Evolutionary conservation across 495 filamentous ascomycete genomes (phyloP).

Genomic region (Hypoxylon fragiforme): DNA sequence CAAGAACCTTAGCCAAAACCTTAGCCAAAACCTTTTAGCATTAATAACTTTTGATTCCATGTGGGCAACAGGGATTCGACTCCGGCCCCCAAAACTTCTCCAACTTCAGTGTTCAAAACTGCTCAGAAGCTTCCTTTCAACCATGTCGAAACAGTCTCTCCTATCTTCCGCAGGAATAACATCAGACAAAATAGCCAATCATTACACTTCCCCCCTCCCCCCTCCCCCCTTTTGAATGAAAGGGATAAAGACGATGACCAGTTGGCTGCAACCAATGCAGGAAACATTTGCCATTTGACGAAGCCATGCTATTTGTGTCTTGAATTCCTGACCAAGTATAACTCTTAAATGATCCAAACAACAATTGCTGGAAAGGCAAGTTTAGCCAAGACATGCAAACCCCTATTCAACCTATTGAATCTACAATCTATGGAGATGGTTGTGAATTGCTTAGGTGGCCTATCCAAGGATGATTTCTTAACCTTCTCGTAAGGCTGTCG

Average conservation of each 20-base stretch:
- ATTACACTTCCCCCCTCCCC: background rate
- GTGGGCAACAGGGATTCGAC: conserved; percentile 22
- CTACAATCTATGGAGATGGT: conserved; percentile 35
- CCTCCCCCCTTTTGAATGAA: conserved; percentile 20
- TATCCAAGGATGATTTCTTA: background rate
- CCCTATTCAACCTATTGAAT: too few species aligned
- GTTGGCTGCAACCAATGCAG: too few species aligned
- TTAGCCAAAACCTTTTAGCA: too few species aligned
- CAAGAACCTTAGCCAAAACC: too few species aligned
- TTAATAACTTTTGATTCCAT: conserved; percentile 16
- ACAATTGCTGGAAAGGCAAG: conserved; percentile 6
- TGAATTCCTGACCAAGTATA: too few species aligned
- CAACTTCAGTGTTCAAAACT: conserved; percentile 5
- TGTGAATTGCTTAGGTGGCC: conserved; percentile 23
- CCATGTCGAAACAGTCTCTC: conserved; percentile 30
- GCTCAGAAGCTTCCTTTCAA: too few species aligned
- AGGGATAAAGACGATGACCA: too few species aligned
- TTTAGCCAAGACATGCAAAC: conserved; percentile 26
- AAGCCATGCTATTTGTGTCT: too few species aligned
- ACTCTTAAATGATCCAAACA: too few species aligned
- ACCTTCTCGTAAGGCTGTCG: conserved; percentile 27
- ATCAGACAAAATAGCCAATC: conserved; percentile 5
- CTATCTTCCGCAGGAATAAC: conserved; percentile 26
- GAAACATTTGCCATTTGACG: too few species aligned
- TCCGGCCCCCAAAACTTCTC: conserved; percentile 26